A percentile compares a stretch with the other conserved stretches of the same genome.
Conservation (phyloP, 1,139 yeast genomes). For the Yamadazyma blattariae region DNA sequence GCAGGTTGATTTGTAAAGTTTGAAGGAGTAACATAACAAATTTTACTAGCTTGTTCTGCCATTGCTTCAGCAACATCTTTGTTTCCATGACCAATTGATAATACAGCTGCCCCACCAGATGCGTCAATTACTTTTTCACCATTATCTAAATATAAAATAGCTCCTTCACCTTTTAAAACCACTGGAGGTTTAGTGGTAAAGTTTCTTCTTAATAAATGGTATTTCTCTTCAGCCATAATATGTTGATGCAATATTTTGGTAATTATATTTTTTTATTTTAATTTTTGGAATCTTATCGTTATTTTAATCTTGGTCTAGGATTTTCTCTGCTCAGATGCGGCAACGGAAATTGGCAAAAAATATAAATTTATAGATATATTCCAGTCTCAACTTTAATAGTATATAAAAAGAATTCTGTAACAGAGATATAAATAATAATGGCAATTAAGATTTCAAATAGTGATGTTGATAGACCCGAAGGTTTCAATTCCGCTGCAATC, state of each 20-base stretch:
- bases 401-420: no score
- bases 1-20: conserved; percentile 39
- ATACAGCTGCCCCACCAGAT: conserved; percentile 60
- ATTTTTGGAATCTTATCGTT: no score
- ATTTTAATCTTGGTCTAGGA: no score
- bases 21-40: conserved; percentile 43
- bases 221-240: neutral
- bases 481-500: conserved; percentile 37
- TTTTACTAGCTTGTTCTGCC: conserved; percentile 41
- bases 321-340: no score
- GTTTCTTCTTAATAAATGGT: conserved; percentile 2
- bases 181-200: conserved; percentile 2
- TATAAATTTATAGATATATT: no score
- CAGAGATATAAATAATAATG: no score
- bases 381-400: no score
- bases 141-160: conserved; percentile 1
- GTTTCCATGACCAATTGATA: conserved; percentile 56
- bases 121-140: conserved; percentile 40
- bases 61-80: conserved; percentile 44
- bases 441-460: conserved; percentile 2
- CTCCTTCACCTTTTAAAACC: conserved; percentile 1
- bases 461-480: conserved; percentile 2
- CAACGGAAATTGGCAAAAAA: neutral
- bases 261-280: no score
- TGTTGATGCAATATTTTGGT: no score